These are phyloP conservation scores for Pythium insidiosum DNA, from an alignment of 352 stramenopile species.

Conservation along the genomic window DNA sequence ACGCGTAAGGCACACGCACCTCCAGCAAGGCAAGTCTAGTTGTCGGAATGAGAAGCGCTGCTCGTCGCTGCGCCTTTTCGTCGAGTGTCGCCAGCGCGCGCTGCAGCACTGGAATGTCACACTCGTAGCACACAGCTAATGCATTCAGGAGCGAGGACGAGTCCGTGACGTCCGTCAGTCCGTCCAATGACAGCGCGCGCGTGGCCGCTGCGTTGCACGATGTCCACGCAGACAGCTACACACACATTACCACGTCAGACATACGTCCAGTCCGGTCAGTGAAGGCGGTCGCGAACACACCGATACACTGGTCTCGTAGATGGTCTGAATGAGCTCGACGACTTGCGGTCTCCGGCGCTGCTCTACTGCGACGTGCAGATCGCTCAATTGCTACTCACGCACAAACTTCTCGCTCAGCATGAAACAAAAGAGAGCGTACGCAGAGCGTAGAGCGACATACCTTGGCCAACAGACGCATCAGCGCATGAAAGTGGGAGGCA, in stretches of 20 bases:
- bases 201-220: conserved; percentile 16
- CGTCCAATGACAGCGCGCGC: conserved; percentile 19
- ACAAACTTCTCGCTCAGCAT: not conserved
- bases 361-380: conserved; percentile 17
- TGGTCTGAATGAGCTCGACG: conserved; percentile 26
- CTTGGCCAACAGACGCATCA: not conserved
- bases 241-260: not conserved
- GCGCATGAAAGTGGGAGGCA: not conserved
- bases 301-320: conserved; percentile 41
- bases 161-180: conserved; percentile 17
- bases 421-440: too few relatives aligned
- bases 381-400: conserved; percentile 24
- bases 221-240: conserved; percentile 3
- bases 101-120: conserved; percentile 37
- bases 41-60: conserved; percentile 35
- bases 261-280: not conserved
- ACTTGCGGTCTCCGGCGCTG: conserved; percentile 26
- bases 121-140: conserved; percentile 53
- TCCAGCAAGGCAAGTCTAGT: conserved; percentile 32
- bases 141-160: conserved; percentile 32
- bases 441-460: too few relatives aligned
- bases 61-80: conserved; percentile 21
- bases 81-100: conserved; percentile 32
- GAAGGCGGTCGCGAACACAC: conserved; percentile 9
- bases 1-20: conserved; percentile 8